Evolutionary conservation across 306 rosid genomes (phyloP).

Genomic region (Biancaea sappan): DNA sequence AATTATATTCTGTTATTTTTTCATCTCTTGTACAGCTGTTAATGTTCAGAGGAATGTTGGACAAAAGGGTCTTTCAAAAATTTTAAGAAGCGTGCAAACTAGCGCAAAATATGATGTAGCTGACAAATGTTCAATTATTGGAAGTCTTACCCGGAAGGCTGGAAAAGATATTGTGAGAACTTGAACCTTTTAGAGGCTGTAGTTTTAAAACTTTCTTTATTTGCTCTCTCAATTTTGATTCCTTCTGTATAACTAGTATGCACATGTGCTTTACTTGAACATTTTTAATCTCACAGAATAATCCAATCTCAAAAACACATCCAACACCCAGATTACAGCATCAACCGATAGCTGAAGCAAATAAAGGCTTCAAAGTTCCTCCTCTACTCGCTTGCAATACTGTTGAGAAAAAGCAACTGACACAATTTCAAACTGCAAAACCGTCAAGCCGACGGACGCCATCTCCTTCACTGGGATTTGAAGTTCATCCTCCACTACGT

Average conservation of each 20-base stretch:
- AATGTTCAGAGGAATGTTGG: conserved; percentile 44
- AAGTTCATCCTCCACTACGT: conserved; percentile 43
- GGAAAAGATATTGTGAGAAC: conserved; percentile 69
- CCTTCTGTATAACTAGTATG: conserved; percentile 27
- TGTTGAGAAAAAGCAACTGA: conserved; percentile 40
- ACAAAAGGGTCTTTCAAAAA: conserved; percentile 38
- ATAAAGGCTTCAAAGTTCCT: conserved; percentile 40
- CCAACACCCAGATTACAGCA: conserved; percentile 29
- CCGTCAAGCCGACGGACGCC: conserved; percentile 94
- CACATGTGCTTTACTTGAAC: conserved; percentile 21
- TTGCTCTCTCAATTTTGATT: conserved; percentile 14
- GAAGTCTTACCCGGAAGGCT: conserved; percentile 48
- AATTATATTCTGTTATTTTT: conserved; percentile 26
- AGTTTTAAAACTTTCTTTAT: conserved; percentile 20
- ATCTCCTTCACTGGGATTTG: conserved; percentile 88
- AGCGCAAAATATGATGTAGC: conserved; percentile 42
- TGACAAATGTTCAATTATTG: conserved; percentile 46
- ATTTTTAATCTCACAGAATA: conserved; percentile 47
- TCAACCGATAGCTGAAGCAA: conserved; percentile 37
- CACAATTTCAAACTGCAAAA: conserved; percentile 52
- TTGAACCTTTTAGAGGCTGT: conserved; percentile 32
- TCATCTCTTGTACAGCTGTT: conserved; percentile 39
- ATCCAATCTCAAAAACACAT: conserved; percentile 43
- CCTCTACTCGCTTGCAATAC: conserved; percentile 38
- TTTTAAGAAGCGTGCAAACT: conserved; percentile 34